Evolutionary conservation across 495 filamentous ascomycete species (phyloP), one percentile per base, ranked within the genome.

Genomic region (Oidiodendron maius): DNA sequence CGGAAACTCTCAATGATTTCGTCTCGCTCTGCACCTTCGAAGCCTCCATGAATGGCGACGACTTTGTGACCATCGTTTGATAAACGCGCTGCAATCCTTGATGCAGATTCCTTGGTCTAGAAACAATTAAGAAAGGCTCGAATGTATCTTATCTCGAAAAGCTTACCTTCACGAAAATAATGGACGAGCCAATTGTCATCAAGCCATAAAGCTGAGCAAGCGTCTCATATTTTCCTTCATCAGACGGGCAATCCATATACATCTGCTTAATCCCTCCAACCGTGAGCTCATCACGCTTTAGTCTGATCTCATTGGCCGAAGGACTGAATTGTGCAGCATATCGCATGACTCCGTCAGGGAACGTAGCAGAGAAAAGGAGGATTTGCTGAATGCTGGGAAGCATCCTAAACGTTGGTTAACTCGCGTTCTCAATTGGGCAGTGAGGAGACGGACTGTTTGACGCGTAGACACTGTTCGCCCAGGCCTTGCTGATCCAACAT

Each of bases 181-280:
- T 96, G 1, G 91, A 96, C 4, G 91, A 95, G 3, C 89, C 90
- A 48, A 96, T 87, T 10, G 89, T 96, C 76, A 96, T 87, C 28
- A 96, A 73, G 48, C 91, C 90, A 61, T 97, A 99, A 15, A 99
- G 83, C 62, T 88, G 83, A 55, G 94, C 84, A 12, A 99, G 79
- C 25, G 85, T 81, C 21, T 81, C 75, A 61, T 93, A 99, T 61
- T 99, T 99, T 57, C 87, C 77, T 11, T 83, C 66, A 40, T 93
- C 87, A 16, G 69, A 69, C 3, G 82, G 69, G 65, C 89, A 95
- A 63, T 99, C 94, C 66, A 99, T 86, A 60, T 89, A 97, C 56
- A 99, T 80, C 62, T 99, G 94, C 55, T 87, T 93, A 64, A 99
- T 99, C 4, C 93, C 91, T 59, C 94, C 87, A 48, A 97, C 89